Evolutionary conservation across 2,329 filamentous ascomycete species (phyloP).

Genomic region (Aaosphaeria arxii): DNA sequence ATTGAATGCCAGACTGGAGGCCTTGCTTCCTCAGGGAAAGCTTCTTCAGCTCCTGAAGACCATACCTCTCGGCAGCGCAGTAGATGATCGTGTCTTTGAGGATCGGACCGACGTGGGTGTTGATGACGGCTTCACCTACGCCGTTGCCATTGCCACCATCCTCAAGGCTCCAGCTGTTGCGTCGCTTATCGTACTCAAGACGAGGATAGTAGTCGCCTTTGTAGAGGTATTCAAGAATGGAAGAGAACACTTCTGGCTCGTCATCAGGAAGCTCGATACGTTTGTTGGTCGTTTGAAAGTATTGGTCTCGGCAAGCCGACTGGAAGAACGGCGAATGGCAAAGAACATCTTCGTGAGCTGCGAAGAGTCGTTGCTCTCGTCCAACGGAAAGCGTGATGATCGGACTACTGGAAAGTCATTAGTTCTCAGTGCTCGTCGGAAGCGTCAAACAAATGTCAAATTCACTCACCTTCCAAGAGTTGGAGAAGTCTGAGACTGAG

Average conservation of each 20-base stretch:
- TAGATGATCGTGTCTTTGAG: conserved; percentile 90
- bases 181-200: conserved; percentile 76
- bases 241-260: conserved; percentile 86
- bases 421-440: conserved; percentile 6
- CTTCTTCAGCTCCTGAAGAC: conserved; percentile 78
- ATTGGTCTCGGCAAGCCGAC: conserved; percentile 60
- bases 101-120: conserved; percentile 61
- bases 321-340: conserved; percentile 76
- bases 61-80: conserved; percentile 81
- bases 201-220: conserved; percentile 91
- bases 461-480: conserved; percentile 33
- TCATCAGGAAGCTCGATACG: conserved; percentile 79
- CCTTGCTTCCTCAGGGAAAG: conserved; percentile 86
- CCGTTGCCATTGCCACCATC: conserved; percentile 44
- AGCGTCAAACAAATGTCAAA: conserved; percentile 1
- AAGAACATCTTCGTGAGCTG: conserved; percentile 85
- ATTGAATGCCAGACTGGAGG: conserved; percentile 78
- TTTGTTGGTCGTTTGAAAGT: conserved; percentile 61
- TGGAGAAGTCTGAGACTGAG: conserved; percentile 34
- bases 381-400: conserved; percentile 81
- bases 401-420: conserved; percentile 34
- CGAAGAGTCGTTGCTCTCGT: conserved; percentile 81
- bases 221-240: conserved; percentile 86
- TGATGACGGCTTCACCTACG: conserved; percentile 51
- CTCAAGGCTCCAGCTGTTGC: conserved; percentile 80